These are phyloP conservation scores for Kodamaea nitidulidarum DNA, from an alignment of 805 yeast species.

Conservation along the genomic window DNA sequence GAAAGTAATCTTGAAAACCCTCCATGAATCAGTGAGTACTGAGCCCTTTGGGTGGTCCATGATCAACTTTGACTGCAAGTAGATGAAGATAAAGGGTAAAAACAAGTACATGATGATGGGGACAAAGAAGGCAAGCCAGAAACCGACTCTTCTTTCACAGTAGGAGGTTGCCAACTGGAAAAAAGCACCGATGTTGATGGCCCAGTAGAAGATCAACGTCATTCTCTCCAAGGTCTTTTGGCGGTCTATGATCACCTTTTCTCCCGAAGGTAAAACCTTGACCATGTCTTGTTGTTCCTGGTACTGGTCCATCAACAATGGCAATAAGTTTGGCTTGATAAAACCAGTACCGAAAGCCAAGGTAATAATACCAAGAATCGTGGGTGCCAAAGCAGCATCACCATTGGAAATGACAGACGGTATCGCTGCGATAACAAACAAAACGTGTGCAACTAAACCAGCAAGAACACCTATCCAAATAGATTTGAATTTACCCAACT, in stretches of 20 bases:
- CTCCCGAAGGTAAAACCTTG: conserved; percentile 55
- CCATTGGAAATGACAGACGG: conserved; percentile 37
- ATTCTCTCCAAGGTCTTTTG: conserved; percentile 40
- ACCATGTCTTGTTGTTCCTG: conserved; percentile 59
- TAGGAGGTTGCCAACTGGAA: conserved; percentile 50
- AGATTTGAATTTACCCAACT: conserved; percentile 44
- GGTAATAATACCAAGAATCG: conserved; percentile 37
- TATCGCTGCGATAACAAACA: conserved; percentile 47
- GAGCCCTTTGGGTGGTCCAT: conserved; percentile 42
- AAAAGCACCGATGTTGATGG: conserved; percentile 54
- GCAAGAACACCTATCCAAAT: conserved; percentile 47
- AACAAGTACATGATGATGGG: conserved; percentile 35
- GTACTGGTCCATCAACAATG: conserved; percentile 45
- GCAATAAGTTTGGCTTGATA: conserved; percentile 51
- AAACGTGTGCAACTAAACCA: conserved; percentile 45
- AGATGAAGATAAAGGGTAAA: conserved; percentile 27
- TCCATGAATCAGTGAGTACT: conserved; percentile 40
- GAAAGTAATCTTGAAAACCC: conserved; percentile 39
- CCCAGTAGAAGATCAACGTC: conserved; percentile 48
- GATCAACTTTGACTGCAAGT: conserved; percentile 25
- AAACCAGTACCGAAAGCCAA: conserved; percentile 49
- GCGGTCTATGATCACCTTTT: conserved; percentile 55
- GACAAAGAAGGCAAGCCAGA: conserved; percentile 51
- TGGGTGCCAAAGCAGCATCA: conserved; percentile 32
- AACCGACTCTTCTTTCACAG: conserved; percentile 49